Evolutionary conservation across 1,139 yeast genomes (phyloP), one percentile per base, ranked within the genome.

Genomic region (Arxiozyma slooffiae): DNA sequence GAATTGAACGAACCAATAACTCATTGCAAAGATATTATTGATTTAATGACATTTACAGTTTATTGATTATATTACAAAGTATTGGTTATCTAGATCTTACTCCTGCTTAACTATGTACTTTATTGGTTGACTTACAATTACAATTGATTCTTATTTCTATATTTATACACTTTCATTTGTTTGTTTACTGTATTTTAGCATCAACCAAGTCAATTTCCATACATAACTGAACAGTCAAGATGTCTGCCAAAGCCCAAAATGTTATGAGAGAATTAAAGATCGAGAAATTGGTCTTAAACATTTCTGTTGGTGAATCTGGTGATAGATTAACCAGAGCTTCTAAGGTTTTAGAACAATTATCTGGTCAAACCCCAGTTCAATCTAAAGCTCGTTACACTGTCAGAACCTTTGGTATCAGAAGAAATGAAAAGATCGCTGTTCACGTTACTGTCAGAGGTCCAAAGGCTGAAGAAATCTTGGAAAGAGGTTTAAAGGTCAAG

Each of bases 311-410:
- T 82, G 98, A 92, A 80, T 90, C 97, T 77, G 99, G 99, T 83
- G 99, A 92, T 79, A 86, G 97, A 84, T 88, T 92, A 78, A 92
- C 99, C 82, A 92, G 99, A 87, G 99, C 98, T 71, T 94, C 98
- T 73, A 92, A 92, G 85, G 98, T 92, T 71, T 84, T 92, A 74
- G 99, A 92, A 81, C 98, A 94, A 82, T 86, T 92, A 71, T 90
- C 97, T 67, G 98, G 98, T 89, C 99, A 92, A 81, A 92, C 98
- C 70, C 98, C 98, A 76, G 99, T 92, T 69, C 96, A 88, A 79
- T 90, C 98, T 70, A 92, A 94, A 85, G 98, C 98, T 70, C 87
- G 98, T 82, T 92, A 92, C 89, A 92, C 98, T 66, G 97, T 92
- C 73, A 88, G 99, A 86, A 87, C 97, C 61, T 92, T 92, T 78